phyloP scores from a whole-genome alignment of 108 stramenopile species.

The Pseudonitzschia multiseries region DNA sequence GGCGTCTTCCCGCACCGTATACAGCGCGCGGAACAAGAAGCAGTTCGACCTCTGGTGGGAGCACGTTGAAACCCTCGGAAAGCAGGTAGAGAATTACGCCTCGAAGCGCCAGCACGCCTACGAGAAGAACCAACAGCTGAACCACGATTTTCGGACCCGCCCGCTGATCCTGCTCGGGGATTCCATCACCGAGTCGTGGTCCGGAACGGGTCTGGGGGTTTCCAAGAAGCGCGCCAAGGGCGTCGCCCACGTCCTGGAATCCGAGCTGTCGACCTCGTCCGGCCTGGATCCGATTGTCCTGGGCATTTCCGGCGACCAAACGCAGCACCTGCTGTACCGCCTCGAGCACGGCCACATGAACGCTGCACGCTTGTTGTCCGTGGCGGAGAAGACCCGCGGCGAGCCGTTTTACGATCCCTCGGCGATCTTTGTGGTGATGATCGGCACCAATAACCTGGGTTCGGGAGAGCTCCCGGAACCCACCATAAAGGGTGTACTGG shows the following conservation, averaged over 20 bases:
- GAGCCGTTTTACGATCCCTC: conserved; percentile 15
- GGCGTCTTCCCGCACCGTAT: conserved; percentile 42
- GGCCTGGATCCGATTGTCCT: conserved; percentile 33
- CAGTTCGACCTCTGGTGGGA: conserved; percentile 39
- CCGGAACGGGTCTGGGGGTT: conserved; percentile 39
- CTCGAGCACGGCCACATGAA: conserved; percentile 24
- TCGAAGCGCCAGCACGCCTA: not conserved
- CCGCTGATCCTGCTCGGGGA: conserved; percentile 56
- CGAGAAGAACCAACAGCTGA: not conserved
- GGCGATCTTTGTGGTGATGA: conserved; percentile 36
- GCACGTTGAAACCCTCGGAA: conserved; percentile 15
- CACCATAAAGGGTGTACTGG: conserved; percentile 25
- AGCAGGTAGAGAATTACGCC: conserved; percentile 24
- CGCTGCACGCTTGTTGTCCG: conserved; percentile 18
- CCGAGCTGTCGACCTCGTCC: conserved; percentile 1
- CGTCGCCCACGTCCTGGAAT: conserved; percentile 21
- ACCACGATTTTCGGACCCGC: not conserved
- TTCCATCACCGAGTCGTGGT: conserved; percentile 59
- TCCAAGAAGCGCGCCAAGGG: conserved; percentile 26
- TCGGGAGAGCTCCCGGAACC: conserved; percentile 42
- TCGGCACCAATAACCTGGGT: conserved; percentile 42
- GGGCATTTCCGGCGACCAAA: conserved; percentile 32
- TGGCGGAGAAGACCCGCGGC: not conserved
- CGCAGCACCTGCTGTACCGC: conserved; percentile 36
- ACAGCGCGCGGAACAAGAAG: conserved; percentile 31